Base-by-base conservation (phyloP, 345 rosid genomes). In the Brassica juncea region DNA sequence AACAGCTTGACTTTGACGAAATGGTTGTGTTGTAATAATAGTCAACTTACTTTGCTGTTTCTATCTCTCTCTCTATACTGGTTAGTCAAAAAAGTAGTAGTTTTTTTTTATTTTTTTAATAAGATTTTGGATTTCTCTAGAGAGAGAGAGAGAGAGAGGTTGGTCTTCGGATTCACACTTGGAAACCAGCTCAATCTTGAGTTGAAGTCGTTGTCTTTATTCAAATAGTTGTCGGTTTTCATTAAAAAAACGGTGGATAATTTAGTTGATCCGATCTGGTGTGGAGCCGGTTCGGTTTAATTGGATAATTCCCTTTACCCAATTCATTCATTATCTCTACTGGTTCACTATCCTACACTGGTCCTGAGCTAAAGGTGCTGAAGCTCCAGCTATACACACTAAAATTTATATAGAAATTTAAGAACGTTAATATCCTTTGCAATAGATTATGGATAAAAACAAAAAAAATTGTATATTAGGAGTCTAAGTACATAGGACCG, bases 181-280 rank as follows among this genome's bases (percentile, higher is more conserved):
- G 28, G 47, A 78, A 54, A 71, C 71, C 70, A 52, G 76, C 67
- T 71, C 28, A n/a, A 57, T 31, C 68, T 9, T 14, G 57, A 52
- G 71, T 37, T 70, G 10, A 55, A 32, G 75, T 78, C 27, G 60
- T 25, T 78, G 82, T 78, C 81, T 55, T 71, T 15, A 19, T 65
- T 66, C 28, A 77, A 55, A 16, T 12, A 71, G 44, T 37, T 66
- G 77, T 78, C 34, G 72, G 27, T 71, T 71, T 68, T 35, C 4
- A 64, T 71, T 42, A 2, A 42, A 10, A 25, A 77, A 37, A 2
- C 21, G 55, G 57, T 77, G 64, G 28, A 77, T 70, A 37, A 49
- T 27, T 34, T 37, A 19, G 14, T 28, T 30, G 35, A 60, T 34
- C 35, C 47, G 2, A 58, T 27, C 11, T 63, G 5, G 1, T 8